Conservation (phyloP, 192 early-diverging fungal species). For the Podila epigama region DNA sequence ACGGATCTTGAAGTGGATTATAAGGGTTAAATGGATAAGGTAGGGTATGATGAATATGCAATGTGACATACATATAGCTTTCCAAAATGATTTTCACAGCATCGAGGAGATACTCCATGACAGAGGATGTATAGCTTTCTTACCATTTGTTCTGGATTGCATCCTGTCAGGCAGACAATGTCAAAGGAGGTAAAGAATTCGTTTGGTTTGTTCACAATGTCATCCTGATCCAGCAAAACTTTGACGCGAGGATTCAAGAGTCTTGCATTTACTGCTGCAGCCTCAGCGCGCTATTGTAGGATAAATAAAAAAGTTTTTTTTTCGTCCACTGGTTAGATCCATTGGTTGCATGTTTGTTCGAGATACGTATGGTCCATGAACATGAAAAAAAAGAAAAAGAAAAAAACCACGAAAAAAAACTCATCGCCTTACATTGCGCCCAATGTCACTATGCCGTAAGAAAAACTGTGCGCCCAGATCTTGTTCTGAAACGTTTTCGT, state of each 20-base stretch:
- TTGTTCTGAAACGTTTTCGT: slow-evolving; percentile 55
- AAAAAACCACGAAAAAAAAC: neutral
- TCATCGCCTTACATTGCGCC: slow-evolving; percentile 67
- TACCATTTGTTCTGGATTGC: slow-evolving; percentile 54
- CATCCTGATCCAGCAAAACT: slow-evolving; percentile 57
- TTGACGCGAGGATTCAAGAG: slow-evolving; percentile 86
- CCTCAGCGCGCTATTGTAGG: slow-evolving; percentile 64
- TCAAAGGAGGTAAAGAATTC: slow-evolving; percentile 70
- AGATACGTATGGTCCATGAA: slow-evolving; percentile 19
- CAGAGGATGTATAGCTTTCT: neutral
- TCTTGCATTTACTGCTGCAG: slow-evolving; percentile 67
- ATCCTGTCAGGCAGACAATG: slow-evolving; percentile 69
- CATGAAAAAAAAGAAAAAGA: no score
- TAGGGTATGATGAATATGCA: no score
- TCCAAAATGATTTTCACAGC: neutral
- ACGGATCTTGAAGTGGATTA: slow-evolving; percentile 58
- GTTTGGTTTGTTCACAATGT: slow-evolving; percentile 54
- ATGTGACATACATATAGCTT: neutral
- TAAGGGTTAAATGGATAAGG: no score
- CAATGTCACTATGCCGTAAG: slow-evolving; percentile 65
- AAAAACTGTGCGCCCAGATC: slow-evolving; percentile 87
- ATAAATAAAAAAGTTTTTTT: slow-evolving; percentile 1
- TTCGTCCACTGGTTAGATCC: slow-evolving; percentile 9
- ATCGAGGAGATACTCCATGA: neutral
- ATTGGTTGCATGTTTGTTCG: slow-evolving; percentile 41